phyloP scores from a whole-genome alignment of 768 basidiomycete species.

The Pisolithus marmoratus region DNA sequence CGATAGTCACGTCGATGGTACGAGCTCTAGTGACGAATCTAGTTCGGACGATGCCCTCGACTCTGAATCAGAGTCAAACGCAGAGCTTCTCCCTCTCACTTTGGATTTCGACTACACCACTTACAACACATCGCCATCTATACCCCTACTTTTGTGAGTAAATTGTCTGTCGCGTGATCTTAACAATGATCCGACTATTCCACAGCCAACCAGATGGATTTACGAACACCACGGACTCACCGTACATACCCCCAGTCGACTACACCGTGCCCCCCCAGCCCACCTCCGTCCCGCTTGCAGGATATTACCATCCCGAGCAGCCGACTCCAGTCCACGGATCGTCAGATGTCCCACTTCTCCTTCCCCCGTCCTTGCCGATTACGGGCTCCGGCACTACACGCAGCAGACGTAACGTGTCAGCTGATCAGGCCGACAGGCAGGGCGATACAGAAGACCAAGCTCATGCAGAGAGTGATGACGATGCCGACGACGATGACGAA shows the following conservation, averaged over 20 bases:
- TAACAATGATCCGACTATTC: conserved; percentile 10
- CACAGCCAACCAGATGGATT: conserved; percentile 14
- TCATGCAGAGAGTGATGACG: conserved; percentile 34
- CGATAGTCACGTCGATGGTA: conserved; percentile 9
- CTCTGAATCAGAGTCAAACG: conserved; percentile 28
- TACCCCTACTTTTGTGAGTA: conserved; percentile 23
- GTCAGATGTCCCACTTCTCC: background rate
- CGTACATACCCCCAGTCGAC: conserved; percentile 8
- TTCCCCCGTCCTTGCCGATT: background rate
- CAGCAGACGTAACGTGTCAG: conserved; percentile 4
- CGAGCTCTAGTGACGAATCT: conserved; percentile 10
- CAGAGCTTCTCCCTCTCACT: conserved; percentile 15
- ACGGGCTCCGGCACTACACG: conserved; percentile 11
- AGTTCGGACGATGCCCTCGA: conserved; percentile 16
- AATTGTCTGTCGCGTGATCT: background rate
- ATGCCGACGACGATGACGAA: conserved; percentile 39
- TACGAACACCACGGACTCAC: background rate
- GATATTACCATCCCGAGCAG: background rate
- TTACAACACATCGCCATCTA: conserved; percentile 4
- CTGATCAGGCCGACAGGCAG: background rate
- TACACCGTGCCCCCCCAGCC: conserved; percentile 5
- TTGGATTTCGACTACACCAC: conserved; percentile 8
- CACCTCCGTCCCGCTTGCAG: background rate
- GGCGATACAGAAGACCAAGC: conserved; percentile 23
- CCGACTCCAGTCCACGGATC: background rate